Evolutionary conservation across 1,284 basidiomycete species (phyloP).

Genomic region (Trichosporon coremiiforme): DNA sequence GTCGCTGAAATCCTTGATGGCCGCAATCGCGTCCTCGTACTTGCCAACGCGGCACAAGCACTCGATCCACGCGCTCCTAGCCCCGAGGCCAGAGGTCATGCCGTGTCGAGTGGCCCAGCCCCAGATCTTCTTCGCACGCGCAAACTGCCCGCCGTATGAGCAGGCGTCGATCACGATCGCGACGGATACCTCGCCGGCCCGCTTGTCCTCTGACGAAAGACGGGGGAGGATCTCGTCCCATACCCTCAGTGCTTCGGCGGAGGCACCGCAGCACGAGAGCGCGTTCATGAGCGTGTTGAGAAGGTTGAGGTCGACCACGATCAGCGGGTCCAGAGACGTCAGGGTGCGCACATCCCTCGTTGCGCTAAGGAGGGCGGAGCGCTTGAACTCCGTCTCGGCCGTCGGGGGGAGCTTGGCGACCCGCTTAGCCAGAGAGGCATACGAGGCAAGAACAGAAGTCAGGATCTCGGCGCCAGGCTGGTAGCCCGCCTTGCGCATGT

Average conservation of each 20-base stretch:
- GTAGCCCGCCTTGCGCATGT: constrained; percentile 74
- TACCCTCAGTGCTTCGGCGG: constrained; percentile 70
- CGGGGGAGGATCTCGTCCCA: constrained; percentile 73
- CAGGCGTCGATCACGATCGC: constrained; percentile 84
- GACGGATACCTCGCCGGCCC: constrained; percentile 62
- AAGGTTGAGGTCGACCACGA: constrained; percentile 68
- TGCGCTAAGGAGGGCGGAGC: constrained; percentile 38
- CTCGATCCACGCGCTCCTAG: constrained; percentile 81
- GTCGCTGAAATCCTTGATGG: constrained; percentile 51
- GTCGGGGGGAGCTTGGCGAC: neutral
- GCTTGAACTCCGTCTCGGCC: constrained; percentile 23
- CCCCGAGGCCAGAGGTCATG: constrained; percentile 61
- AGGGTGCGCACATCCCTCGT: constrained; percentile 75
- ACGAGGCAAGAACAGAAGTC: constrained; percentile 67
- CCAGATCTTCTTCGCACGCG: constrained; percentile 63
- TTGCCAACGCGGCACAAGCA: constrained; percentile 73
- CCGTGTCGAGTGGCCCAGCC: constrained; percentile 61
- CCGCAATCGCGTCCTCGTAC: constrained; percentile 69
- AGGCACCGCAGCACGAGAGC: constrained; percentile 74
- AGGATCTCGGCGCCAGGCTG: constrained; percentile 67
- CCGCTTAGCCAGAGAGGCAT: constrained; percentile 37
- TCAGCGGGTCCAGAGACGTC: constrained; percentile 72
- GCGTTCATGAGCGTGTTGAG: constrained; percentile 60
- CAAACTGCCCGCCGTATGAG: constrained; percentile 63
- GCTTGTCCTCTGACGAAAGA: constrained; percentile 45